Base-by-base conservation (phyloP, 345 rosid genomes). In the Citrus glauca region DNA sequence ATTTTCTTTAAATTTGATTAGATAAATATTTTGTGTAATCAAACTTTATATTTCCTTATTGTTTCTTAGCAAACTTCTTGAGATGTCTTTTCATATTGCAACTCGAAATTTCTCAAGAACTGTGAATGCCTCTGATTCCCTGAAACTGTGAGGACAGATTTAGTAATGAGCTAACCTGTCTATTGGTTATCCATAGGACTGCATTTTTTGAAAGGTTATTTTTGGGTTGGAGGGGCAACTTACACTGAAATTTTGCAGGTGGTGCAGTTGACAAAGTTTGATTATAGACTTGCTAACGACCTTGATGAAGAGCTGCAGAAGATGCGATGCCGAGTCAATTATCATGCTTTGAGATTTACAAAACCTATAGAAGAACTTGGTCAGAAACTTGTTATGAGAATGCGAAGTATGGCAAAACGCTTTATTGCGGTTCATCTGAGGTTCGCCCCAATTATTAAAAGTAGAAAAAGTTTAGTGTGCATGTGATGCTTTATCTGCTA, bases 241-340 rank as follows among this genome's bases (percentile, higher is more conserved):
- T 55, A 70, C 60, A n/a, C 65, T 69, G 69, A 24, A 78, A 61
- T 25, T 82, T 85, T 84, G 85, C 92, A 97, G 99, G 99, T 93
- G 84, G 87, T 97, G 80, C 99, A 97, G 67, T 85, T 97, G 90
- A 94, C 98, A 9, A 97, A 97, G 93, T 97, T 97, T 80, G 99
- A 97, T 85, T 97, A 90, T 80, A 90, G 99, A 84, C 98, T 94
- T 81, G 91, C 97, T 70, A 94, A 78, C 84, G 86, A 97, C 85
- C 88, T 97, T 71, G 98, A 97, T 35, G 96, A 86, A 71, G 93
- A 93, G 77, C 90, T 91, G 76, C 99, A 94, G 78, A 97, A 87
- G 84, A 78, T 97, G 90, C 97, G 99, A 6, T 97, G 99, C 84
- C 93, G 93, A 60, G 98, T 90, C 45, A 97, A 97, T 80, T 97